phyloP scores from a whole-genome alignment of 1,284 basidiomycete genomes.

The Serendipita sp. region DNA sequence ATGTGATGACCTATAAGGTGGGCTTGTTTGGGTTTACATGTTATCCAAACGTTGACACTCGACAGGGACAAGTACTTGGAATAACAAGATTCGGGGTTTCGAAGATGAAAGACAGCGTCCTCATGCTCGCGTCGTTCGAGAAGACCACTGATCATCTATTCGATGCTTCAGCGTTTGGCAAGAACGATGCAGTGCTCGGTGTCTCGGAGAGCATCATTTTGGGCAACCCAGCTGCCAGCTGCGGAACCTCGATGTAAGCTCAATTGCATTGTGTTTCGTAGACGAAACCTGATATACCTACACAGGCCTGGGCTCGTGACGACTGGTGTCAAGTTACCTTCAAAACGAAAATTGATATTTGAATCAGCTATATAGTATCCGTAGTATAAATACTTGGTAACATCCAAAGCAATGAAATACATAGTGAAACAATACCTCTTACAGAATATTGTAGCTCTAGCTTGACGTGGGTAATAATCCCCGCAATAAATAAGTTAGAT shows the following conservation, averaged over 20 bases:
- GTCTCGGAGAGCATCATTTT: conserved; percentile 99
- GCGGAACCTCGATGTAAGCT: conserved; percentile 84
- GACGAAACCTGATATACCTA: background rate
- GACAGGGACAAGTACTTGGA: conserved; percentile 90
- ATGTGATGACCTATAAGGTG: conserved; percentile 98
- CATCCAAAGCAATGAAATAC: background rate
- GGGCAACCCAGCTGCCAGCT: conserved; percentile 93
- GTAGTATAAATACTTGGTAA: background rate
- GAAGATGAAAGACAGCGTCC: conserved; percentile 99
- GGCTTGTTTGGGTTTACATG: conserved; percentile 10
- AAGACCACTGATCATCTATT: conserved; percentile 99
- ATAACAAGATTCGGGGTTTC: conserved; percentile 99
- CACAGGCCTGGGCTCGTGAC: background rate
- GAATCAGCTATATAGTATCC: background rate
- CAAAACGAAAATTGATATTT: background rate
- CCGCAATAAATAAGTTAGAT: background rate
- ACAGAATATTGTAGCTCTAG: background rate
- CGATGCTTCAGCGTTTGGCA: conserved; percentile 92
- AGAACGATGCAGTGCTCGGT: conserved; percentile 88
- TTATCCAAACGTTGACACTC: background rate
- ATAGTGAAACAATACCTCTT: background rate
- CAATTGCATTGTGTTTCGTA: background rate
- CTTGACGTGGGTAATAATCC: background rate
- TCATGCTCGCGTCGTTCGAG: conserved; percentile 99
- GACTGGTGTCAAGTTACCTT: background rate